Percentiles rank a stretch among this genome's conserved stretches.
phyloP scores from a whole-genome alignment of 2,329 filamentous ascomycete species.

The Acephala macrosclerotiorum region DNA sequence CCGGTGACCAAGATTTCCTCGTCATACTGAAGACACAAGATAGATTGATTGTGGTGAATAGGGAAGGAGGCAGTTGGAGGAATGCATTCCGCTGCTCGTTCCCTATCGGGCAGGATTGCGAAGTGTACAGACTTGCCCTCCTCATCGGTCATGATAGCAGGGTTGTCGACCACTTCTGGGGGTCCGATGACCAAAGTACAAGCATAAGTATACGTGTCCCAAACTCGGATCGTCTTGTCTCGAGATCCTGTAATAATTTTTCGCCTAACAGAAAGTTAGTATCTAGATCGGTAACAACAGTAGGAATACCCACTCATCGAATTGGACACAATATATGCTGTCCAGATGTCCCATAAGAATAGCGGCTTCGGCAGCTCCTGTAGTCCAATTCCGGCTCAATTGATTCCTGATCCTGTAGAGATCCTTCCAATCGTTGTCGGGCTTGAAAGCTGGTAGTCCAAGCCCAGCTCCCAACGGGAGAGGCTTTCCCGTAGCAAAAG shows the following conservation, averaged over 20 bases:
- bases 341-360: conserved; percentile 95
- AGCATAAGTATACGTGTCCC: conserved; percentile 89
- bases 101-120: conserved; percentile 53
- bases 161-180: conserved; percentile 65
- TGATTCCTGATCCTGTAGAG: conserved; percentile 81
- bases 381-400: conserved; percentile 81
- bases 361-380: conserved; percentile 78
- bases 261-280: conserved; percentile 60
- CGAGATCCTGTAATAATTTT: conserved; percentile 98
- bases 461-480: conserved; percentile 61
- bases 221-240: conserved; percentile 93
- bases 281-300: not conserved
- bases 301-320: conserved; percentile 78
- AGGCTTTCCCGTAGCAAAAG: conserved; percentile 63
- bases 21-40: conserved; percentile 95
- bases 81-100: conserved; percentile 52
- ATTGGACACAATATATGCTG: conserved; percentile 97
- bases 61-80: conserved; percentile 65
- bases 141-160: conserved; percentile 58
- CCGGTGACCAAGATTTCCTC: conserved; percentile 92
- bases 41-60: conserved; percentile 86
- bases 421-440: conserved; percentile 82
- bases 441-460: conserved; percentile 62
- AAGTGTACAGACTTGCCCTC: conserved; percentile 61
- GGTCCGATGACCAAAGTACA: conserved; percentile 90